Base-by-base conservation (phyloP, 75 land plant species). In the Sequoia sempervirens region DNA sequence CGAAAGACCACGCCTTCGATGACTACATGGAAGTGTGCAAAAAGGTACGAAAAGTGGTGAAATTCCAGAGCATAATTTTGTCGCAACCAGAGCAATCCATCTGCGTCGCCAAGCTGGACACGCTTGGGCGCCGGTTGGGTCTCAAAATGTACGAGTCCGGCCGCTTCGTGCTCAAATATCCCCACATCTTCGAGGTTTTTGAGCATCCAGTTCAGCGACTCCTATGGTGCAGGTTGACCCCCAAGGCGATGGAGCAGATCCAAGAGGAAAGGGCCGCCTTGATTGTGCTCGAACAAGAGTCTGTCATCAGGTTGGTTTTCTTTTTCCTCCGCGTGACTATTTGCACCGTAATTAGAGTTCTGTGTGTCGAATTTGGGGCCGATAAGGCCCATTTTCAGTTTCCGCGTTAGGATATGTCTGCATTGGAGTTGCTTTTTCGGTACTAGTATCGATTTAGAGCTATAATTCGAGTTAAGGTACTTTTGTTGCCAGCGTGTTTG, bases 141-240 rank as follows among this genome's bases (percentile, higher is more conserved):
- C 84, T 92, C 88, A 82, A 83, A 8, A 92, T 85, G 83, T 75
- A 80, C 86, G 92, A 92, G 79, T 81, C 90, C n/a, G 90, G 91
- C n/a, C 53, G 64, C 1, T 91, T 89, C 85, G 50, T 92, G 81
- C 92, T 92, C 88, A 87, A 87, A 78, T 86, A 82, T 81, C 94
- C 94, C 12, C 94, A 91, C 80, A 85, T 89, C 66, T 92, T 91
- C 86, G 87, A 91, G 74, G 79, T 92, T 15, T 92, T 84, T 80
- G 94, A 92, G 46, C 94, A 92, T 87, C 94, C 94, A 28, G 92
- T 92, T 28, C 94, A 89, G 82, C 68, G 94, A 38, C 40, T 91
- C 18, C 90, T 92, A 18, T 92, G 82, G 72, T 86, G 85, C 69
- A 80, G 94, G 38, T 81, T 92, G 17, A 83, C 94, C 58, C 85